A percentile compares a stretch with the other conserved stretches of the same genome.
phyloP scores from a whole-genome alignment of 495 filamentous ascomycete genomes.

The Neurospora sp. region DNA sequence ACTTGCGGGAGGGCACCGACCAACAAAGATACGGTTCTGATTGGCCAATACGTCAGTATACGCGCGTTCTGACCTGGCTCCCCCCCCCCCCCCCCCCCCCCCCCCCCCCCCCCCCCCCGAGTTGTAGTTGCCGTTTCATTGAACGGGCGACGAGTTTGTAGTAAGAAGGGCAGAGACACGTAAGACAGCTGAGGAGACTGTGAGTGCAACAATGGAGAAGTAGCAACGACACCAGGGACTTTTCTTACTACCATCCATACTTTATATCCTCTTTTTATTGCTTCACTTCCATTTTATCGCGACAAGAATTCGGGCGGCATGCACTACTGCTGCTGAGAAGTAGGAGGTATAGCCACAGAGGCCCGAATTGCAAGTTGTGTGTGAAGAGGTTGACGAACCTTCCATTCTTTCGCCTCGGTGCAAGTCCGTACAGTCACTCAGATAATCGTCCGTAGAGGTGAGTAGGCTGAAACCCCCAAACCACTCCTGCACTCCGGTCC shows the following conservation, averaged over 20 bases:
- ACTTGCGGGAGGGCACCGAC: neutral
- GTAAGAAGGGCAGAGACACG: neutral
- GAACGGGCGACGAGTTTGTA: neutral
- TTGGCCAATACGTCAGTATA: neutral
- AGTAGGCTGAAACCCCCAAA: neutral
- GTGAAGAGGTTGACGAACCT: neutral
- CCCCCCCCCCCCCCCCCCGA: too few relatives aligned
- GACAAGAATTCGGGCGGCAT: neutral
- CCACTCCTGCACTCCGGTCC: neutral
- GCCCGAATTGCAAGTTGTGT: neutral
- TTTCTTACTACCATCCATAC: neutral
- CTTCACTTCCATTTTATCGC: neutral
- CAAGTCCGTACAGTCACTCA: neutral
- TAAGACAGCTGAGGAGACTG: neutral
- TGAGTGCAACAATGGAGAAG: neutral
- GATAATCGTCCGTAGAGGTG: neutral
- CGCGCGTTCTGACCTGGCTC: neutral
- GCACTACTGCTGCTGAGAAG: neutral
- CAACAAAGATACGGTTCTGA: neutral
- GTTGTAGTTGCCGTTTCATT: neutral
- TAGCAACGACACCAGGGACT: neutral
- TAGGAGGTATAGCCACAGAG: neutral
- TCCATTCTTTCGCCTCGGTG: neutral
- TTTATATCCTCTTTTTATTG: neutral
- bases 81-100: too few relatives aligned